A percentile compares a stretch with the other conserved stretches of the same genome.
These are phyloP conservation scores for Teratosphaeria gauchensis DNA, from an alignment of 2,329 filamentous ascomycete species.

Conservation along the genomic window DNA sequence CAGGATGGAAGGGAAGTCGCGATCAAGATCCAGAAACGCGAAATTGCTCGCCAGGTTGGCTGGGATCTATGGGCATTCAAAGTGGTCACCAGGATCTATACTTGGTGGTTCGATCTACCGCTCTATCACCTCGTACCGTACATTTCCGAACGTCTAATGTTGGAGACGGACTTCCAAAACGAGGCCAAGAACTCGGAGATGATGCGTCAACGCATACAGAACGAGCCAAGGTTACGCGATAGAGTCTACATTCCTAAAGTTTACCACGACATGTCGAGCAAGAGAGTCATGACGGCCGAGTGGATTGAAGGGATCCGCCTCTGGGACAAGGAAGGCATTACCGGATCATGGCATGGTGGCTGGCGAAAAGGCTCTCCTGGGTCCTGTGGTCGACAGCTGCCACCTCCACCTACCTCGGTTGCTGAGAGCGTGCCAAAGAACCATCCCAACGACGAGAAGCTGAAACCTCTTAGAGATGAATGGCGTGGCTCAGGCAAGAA, in stretches of 20 bases:
- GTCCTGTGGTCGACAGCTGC: slow-evolving; percentile 56
- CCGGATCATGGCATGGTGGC: slow-evolving; percentile 67
- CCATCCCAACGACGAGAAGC: slow-evolving; percentile 45
- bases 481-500: slow-evolving; percentile 65
- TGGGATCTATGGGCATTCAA: slow-evolving; percentile 97
- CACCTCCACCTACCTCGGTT: slow-evolving; percentile 31
- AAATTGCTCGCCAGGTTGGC: slow-evolving; percentile 80
- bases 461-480: slow-evolving; percentile 71
- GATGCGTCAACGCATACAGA: slow-evolving; percentile 68
- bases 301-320: slow-evolving; percentile 94
- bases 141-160: slow-evolving; percentile 78
- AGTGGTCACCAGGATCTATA: slow-evolving; percentile 74
- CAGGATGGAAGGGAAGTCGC: slow-evolving; percentile 84
- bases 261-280: slow-evolving; percentile 72
- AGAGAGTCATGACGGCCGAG: slow-evolving; percentile 82
- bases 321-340: slow-evolving; percentile 82
- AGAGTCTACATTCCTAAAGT: slow-evolving; percentile 83
- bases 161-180: slow-evolving; percentile 91
- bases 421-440: slow-evolving; percentile 26
- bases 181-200: slow-evolving; percentile 80
- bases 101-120: slow-evolving; percentile 84
- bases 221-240: slow-evolving; percentile 64
- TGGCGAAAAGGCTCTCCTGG: slow-evolving; percentile 69
- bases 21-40: slow-evolving; percentile 91
- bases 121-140: slow-evolving; percentile 86